Percentiles rank a stretch among this genome's conserved stretches.
Evolutionary conservation across 768 basidiomycete species (phyloP).

Genomic region (Phylloporus sp.): DNA sequence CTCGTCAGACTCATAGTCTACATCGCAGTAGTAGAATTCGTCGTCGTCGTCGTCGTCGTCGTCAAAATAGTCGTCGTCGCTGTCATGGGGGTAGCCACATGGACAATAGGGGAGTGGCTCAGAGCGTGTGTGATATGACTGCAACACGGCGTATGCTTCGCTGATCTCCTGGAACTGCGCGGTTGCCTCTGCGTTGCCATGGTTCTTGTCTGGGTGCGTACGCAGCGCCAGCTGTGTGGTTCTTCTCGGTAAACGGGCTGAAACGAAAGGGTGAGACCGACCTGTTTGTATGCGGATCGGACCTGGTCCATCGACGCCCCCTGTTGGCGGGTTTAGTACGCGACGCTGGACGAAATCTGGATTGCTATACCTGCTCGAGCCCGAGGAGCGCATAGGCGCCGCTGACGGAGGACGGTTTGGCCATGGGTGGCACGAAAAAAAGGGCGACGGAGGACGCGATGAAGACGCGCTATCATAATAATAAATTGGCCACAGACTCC

Average conservation of each 20-base stretch:
- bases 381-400: constrained; percentile 45
- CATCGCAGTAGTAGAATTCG: constrained; percentile 27
- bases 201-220: constrained; percentile 78
- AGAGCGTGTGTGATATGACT: constrained; percentile 44
- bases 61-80: constrained; percentile 37
- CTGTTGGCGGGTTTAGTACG: constrained; percentile 32
- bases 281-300: constrained; percentile 67
- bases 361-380: constrained; percentile 43
- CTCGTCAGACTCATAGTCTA: constrained; percentile 31
- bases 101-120: constrained; percentile 18
- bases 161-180: constrained; percentile 63
- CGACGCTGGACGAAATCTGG: not conserved
- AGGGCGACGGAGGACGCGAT: constrained; percentile 17
- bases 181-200: constrained; percentile 58
- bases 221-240: constrained; percentile 49
- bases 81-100: constrained; percentile 25
- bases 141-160: constrained; percentile 60
- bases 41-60: constrained; percentile 26
- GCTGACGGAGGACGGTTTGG: constrained; percentile 30
- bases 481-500: constrained; percentile 12
- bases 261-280: constrained; percentile 20
- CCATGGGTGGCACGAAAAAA: constrained; percentile 30
- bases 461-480: constrained; percentile 19
- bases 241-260: not conserved
- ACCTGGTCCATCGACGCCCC: constrained; percentile 59